phyloP scores from a whole-genome alignment of 352 stramenopile genomes.

The Pilasporangium apinafurcum region DNA sequence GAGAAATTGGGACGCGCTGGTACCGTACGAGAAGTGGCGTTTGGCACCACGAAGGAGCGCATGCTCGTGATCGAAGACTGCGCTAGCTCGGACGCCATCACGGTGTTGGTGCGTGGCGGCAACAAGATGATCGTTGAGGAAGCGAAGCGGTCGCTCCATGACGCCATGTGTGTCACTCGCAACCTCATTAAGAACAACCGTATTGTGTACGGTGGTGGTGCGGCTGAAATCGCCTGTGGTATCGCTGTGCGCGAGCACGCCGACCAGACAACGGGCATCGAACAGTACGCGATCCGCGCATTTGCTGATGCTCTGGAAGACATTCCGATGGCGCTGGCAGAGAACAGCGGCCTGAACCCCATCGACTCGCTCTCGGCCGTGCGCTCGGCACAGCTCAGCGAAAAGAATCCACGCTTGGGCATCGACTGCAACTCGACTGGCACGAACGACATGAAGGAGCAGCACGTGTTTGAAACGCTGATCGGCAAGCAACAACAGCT shows the following conservation, averaged over 20 bases:
- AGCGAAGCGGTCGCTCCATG: constrained; percentile 98
- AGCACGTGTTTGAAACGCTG: constrained; percentile 99
- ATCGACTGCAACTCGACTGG: constrained; percentile 95
- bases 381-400: constrained; percentile 91
- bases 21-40: constrained; percentile 94
- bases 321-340: constrained; percentile 98
- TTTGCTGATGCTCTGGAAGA: constrained; percentile 99
- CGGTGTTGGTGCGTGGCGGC: constrained; percentile 96
- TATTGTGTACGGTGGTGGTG: constrained; percentile 98
- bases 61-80: constrained; percentile 99
- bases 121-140: constrained; percentile 99
- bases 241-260: constrained; percentile 90
- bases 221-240: constrained; percentile 97
- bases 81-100: constrained; percentile 96
- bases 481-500: constrained; percentile 99
- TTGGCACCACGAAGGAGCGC: constrained; percentile 96
- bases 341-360: constrained; percentile 97
- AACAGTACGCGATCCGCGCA: constrained; percentile 97
- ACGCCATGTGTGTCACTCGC: constrained; percentile 99
- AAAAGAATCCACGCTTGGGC: constrained; percentile 94
- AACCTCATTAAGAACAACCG: constrained; percentile 99
- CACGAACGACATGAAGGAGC: constrained; percentile 97
- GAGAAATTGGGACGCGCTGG: constrained; percentile 96
- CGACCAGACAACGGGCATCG: constrained; percentile 79
- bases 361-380: constrained; percentile 98